phyloP scores from a whole-genome alignment of 805 yeast species.

The Pichia heedii region DNA sequence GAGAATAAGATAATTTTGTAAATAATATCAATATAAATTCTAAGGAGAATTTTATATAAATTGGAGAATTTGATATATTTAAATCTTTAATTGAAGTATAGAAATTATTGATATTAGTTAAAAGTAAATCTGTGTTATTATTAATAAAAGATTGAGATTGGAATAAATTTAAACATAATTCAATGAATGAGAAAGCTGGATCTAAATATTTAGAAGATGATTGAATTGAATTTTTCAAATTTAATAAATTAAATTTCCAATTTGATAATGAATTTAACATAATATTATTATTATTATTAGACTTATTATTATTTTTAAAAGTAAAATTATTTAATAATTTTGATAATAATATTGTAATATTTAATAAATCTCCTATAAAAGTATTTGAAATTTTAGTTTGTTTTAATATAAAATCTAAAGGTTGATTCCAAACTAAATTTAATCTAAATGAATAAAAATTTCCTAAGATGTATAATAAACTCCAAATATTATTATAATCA shows the following conservation, averaged over 20 bases:
- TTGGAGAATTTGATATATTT: constrained; percentile 14
- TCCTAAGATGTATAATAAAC: constrained; percentile 21
- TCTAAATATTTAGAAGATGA: not conserved
- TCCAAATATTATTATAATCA: constrained; percentile 21
- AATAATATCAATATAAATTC: constrained; percentile 15
- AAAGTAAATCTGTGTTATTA: not conserved
- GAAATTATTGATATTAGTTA: not conserved
- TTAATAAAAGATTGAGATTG: constrained; percentile 10
- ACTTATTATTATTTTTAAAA: constrained; percentile 12
- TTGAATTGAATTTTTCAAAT: constrained; percentile 1
- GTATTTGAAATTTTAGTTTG: constrained; percentile 10
- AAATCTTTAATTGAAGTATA: constrained; percentile 4
- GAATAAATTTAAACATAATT: constrained; percentile 15
- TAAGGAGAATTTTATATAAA: constrained; percentile 16
- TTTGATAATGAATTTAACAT: constrained; percentile 17
- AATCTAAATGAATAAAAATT: constrained; percentile 19
- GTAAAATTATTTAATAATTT: constrained; percentile 17
- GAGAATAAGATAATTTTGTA: constrained; percentile 11
- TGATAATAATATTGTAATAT: constrained; percentile 14
- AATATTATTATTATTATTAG: not conserved
- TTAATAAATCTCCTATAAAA: constrained; percentile 15
- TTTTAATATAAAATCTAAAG: constrained; percentile 14
- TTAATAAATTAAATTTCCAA: constrained; percentile 18
- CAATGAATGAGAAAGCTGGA: constrained; percentile 7
- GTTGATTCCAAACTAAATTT: constrained; percentile 22